Evolutionary conservation across 192 early-diverging fungal genomes (phyloP), one percentile per base, ranked within the genome.

Genomic region (Radiomyces spectabilis): DNA sequence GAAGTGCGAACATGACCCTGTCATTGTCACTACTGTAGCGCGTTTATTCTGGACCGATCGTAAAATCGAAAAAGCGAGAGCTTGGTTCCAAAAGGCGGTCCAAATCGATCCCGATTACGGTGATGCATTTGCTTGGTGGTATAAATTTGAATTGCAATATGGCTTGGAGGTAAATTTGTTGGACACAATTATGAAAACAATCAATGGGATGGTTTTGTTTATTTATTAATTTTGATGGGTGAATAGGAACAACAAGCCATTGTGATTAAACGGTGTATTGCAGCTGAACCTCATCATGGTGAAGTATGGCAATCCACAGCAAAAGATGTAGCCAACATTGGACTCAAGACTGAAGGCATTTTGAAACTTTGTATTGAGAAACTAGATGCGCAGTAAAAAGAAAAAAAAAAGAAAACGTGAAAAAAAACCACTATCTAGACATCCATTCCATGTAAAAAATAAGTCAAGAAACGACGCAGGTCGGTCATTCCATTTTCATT

Each of bases 41-140:
- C 68, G 94, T 6, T 61, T 97, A 34, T 97, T 99, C 57, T 96
- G 94, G 95, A 63, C 78, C 0, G 97, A 99, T 65, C 73, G 92
- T 18, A 94, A 95, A 53, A 61, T 86, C 3, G 97, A 95, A 18
- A 99, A 97, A 73, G 94, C 95, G 6, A 63, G 95, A 18, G 79
- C 75, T 27, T 99, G 97, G 97, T 95, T 97, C 57, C 63, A 73
- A 45, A 80, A 91, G 21, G 91, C 95, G 1, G 73, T 83, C 4
- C 81, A 84, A 38, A 84, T 82, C 4, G 89, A 97, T 56, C 76
- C 88, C 1, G 90, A 97, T 63, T 68, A 81, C 4, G 97, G 97
- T 5, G 97, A 99, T 63, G 75, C 85, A 1, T 99, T 90, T 88
- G 95, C 90, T 10, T 99, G 92, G 92, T 92, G 85, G 79, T 82